Base-by-base conservation (phyloP, 2,329 filamentous ascomycete genomes). In the Hypoxylon sp. region DNA sequence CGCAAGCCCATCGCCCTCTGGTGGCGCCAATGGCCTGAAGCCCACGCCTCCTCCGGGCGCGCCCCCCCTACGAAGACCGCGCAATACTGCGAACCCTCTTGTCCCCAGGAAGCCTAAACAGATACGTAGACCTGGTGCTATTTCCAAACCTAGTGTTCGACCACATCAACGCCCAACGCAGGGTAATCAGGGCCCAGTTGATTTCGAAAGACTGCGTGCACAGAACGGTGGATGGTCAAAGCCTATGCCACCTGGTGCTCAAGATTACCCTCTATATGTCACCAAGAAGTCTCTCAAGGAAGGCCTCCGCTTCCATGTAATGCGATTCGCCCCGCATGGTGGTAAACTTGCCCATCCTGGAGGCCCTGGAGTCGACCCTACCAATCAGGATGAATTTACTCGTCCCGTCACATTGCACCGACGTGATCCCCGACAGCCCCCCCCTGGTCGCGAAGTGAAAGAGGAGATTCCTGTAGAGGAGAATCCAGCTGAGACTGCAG, bases 391-490 rank as follows among this genome's bases (percentile, higher is more conserved):
- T 4, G 89, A 96, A 53, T 99, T 98, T 75, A 91, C 92, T 16
- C 88, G 93, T 26, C 96, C 96, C 0, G 92, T 98, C 30, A 90
- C 93, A 36, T 82, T 99, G 36, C 94, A 98, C 76, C 89, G 96
- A 67, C 91, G 96, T 60, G 94, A 97, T 76, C 93, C 94, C 16
- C 87, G 89, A 72, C 89, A 88, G 72, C 88, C 84, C 48, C 82
- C 89, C 0, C 86, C 89, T 28, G 87, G 90, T 58, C 82, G 88
- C 69, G 82, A 86, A 38, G 84, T 87, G 60, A 91, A 91, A 74
- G 83, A 87, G 22, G 87, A 91, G 60, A 78, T 78, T 32, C 79
- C 78, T 26, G 72, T 79, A 48, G 75, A 81, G 53, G 76, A 77
- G n/a, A 73, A 75, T 1, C 78, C 80, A 0, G 77, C 83, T 1